Conservation (phyloP, 2,329 filamentous ascomycete species). For the Tolypocladium endophyticum region DNA sequence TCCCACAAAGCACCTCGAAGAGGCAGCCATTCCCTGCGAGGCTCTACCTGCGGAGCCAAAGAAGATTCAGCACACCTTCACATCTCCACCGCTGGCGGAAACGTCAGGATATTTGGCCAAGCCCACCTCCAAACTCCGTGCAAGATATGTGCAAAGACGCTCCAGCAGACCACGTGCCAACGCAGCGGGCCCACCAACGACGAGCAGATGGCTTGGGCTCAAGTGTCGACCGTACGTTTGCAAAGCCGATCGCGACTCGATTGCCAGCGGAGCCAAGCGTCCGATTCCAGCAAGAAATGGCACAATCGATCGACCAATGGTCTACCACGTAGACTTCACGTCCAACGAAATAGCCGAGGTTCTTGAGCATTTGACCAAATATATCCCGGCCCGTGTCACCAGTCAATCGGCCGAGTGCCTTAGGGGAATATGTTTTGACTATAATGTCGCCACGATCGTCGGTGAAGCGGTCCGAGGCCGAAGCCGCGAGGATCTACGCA, state of each 20-base stretch:
- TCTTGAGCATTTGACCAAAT: constrained; percentile 5
- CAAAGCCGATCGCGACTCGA: constrained; percentile 14
- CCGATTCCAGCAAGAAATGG: constrained; percentile 1
- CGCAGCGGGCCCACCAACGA: not conserved
- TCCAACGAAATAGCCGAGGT: constrained; percentile 21
- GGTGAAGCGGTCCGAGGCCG: constrained; percentile 12
- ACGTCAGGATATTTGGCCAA: no score
- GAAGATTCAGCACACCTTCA: not conserved
- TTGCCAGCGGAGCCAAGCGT: constrained; percentile 12
- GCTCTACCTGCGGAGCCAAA: not conserved
- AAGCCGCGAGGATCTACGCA: constrained; percentile 15
- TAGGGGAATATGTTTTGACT: constrained; percentile 6
- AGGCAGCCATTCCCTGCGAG: not conserved
- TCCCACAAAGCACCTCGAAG: not conserved
- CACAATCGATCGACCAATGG: constrained; percentile 1
- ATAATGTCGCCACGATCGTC: constrained; percentile 14
- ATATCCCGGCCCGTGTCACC: constrained; percentile 5
- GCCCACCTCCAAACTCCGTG: not conserved
- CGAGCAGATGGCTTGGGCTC: constrained; percentile 4
- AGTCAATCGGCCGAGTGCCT: constrained; percentile 10
- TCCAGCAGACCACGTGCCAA: not conserved
- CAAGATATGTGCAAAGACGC: not conserved
- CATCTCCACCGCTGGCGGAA: not conserved
- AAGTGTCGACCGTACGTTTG: constrained; percentile 14
- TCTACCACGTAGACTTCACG: constrained; percentile 37